Evolutionary conservation across 2,329 filamentous ascomycete species (phyloP).

Genomic region (Neophaeococcomyces aloes): DNA sequence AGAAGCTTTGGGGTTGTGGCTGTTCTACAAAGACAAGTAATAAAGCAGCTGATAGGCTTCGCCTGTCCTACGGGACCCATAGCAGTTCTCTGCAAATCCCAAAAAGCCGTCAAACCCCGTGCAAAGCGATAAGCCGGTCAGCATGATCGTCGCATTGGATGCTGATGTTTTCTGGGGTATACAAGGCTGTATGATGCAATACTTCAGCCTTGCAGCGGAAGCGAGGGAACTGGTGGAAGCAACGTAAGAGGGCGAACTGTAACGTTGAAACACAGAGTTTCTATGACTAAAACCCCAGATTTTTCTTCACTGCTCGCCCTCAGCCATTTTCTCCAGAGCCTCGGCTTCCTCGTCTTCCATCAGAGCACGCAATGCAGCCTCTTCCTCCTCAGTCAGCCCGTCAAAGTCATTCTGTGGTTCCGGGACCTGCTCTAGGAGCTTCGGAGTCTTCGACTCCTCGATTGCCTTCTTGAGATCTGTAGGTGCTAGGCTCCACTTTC

Average conservation of each 20-base stretch:
- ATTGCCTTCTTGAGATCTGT: constrained; percentile 48
- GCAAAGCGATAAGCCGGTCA: not conserved
- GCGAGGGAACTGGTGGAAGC: not conserved
- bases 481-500: constrained; percentile 66
- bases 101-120: not conserved
- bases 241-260: not conserved
- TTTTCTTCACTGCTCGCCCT: constrained; percentile 15
- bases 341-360: constrained; percentile 61
- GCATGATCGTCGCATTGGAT: not conserved
- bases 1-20: constrained; percentile 4
- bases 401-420: constrained; percentile 35
- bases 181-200: not conserved
- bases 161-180: not conserved
- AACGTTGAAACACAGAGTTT: not conserved
- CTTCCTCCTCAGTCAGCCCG: constrained; percentile 73
- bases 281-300: not conserved
- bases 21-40: not conserved
- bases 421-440: constrained; percentile 38
- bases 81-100: not conserved
- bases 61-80: not conserved
- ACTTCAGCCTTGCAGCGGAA: not conserved
- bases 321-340: constrained; percentile 18
- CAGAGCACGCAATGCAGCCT: constrained; percentile 80
- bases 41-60: constrained; percentile 5
- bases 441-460: constrained; percentile 37